Base-by-base conservation (phyloP, 352 stramenopile species). In the Globisporangium middletonii region DNA sequence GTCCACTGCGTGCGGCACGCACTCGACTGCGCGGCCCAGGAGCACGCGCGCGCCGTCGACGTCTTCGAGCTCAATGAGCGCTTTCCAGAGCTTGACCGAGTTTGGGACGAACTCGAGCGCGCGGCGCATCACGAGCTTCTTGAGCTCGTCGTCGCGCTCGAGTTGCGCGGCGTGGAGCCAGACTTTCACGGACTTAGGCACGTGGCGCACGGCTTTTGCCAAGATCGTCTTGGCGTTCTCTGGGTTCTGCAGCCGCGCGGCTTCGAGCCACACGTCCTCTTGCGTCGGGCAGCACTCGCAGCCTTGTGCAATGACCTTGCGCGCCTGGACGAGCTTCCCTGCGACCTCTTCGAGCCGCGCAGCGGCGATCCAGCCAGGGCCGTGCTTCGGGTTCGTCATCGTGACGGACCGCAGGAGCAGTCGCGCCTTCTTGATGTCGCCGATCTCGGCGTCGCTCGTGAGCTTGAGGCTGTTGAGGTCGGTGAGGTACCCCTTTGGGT, bases 181-280 rank as follows among this genome's bases (percentile, higher is more conserved):
- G 6, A 99, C 66, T 60, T 98, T 98, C 35, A 99, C 91, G 0
- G 89, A 98, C 49, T 78, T 92, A 0, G 96, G 94, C 19, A 99
- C 80, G 38, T 96, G 79, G 33, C 86, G 77, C 11, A 99, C 94
- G 11, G 94, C 97, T 48, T 97, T 97, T 1, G 95, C 96, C 18
- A 99, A 67, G 66, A 99, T 97, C 4, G 82, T 96, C 70, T 98
- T 99, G 44, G 94, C 97, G 55, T 99, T 98, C 52, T 98, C 90
- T 6, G 84, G 77, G 37, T 91, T 97, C 72, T 99, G 92, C 44
- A 99, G 73, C 26, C 97, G 75, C 28, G 96, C 91, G 0, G 97
- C 96, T 74, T 99, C 97, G 15, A 99, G 76, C 97, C 97, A 99
- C 15, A 99, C 95, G 72, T 99, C 96, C 67, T 99, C 96, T 54